Conservation (phyloP, 2,329 filamentous ascomycete species). For the Dryadomyces quercivorus region DNA sequence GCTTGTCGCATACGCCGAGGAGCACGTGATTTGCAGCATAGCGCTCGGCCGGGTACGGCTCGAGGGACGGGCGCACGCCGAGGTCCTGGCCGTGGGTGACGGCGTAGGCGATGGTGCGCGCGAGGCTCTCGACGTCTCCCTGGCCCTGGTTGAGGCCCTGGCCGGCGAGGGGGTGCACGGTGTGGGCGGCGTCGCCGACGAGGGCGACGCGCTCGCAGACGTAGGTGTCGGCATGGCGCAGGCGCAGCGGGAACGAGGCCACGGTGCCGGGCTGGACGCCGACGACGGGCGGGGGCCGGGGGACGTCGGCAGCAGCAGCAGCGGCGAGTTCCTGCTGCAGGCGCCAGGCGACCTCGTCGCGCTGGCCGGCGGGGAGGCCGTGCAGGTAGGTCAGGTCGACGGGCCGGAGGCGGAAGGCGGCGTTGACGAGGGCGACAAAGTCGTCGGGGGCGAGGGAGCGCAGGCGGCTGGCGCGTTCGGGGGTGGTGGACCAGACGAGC, state of each 20-base stretch:
- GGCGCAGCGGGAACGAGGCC: conserved; percentile 80
- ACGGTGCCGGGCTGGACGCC: conserved; percentile 67
- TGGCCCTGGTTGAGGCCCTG: conserved; percentile 93
- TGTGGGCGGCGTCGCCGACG: conserved; percentile 90
- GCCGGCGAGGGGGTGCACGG: conserved; percentile 84
- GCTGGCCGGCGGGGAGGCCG: conserved; percentile 30
- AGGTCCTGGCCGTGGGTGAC: conserved; percentile 79
- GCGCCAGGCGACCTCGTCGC: conserved; percentile 56
- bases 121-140: conserved; percentile 72
- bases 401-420: conserved; percentile 71
- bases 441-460: conserved; percentile 62
- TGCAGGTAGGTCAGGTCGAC: conserved; percentile 79
- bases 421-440: conserved; percentile 82
- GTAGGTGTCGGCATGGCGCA: conserved; percentile 92
- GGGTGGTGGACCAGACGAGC: conserved; percentile 90
- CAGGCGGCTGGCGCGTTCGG: conserved; percentile 62
- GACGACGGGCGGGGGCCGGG: conserved; percentile 44
- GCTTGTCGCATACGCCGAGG: conserved; percentile 72
- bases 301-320: conserved; percentile 20
- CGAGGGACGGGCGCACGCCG: conserved; percentile 64
- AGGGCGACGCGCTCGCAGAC: conserved; percentile 81
- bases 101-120: conserved; percentile 61
- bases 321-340: conserved; percentile 34
- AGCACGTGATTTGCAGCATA: conserved; percentile 74
- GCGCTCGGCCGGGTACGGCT: conserved; percentile 68